Conservation (phyloP, 805 yeast species). For the Alloascoidea africana region DNA sequence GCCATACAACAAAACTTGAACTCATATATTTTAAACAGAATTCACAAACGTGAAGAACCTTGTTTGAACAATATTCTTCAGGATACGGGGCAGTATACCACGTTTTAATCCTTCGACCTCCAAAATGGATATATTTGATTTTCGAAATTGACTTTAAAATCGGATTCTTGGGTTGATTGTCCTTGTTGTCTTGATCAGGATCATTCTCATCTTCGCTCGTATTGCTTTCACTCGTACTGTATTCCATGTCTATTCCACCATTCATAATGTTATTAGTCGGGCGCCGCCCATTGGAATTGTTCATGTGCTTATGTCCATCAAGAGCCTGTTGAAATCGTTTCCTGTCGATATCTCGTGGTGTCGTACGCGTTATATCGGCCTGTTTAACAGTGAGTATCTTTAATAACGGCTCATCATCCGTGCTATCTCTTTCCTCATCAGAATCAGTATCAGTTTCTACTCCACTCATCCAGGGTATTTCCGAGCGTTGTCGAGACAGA, state of each 20-base stretch:
- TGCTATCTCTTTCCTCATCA: not conserved
- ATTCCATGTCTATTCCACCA: not conserved
- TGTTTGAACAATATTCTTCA: constrained; percentile 54
- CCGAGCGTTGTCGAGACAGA: not conserved
- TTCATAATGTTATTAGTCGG: not conserved
- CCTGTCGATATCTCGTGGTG: constrained; percentile 10
- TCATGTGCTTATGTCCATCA: constrained; percentile 5
- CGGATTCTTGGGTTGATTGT: constrained; percentile 6
- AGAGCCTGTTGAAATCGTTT: constrained; percentile 12
- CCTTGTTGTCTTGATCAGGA: constrained; percentile 2
- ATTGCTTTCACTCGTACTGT: constrained; percentile 1
- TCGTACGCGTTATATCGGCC: constrained; percentile 23
- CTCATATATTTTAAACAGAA: constrained; percentile 69
- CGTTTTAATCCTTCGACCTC: constrained; percentile 63
- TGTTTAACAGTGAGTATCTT: constrained; percentile 7
- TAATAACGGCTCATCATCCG: not conserved
- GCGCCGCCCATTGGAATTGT: not conserved
- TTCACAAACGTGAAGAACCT: constrained; percentile 64
- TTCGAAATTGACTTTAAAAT: constrained; percentile 20
- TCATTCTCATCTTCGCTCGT: constrained; percentile 2
- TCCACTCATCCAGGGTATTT: not conserved
- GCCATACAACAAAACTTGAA: constrained; percentile 44
- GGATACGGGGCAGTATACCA: constrained; percentile 95
- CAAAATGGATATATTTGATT: constrained; percentile 52
- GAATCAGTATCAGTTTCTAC: constrained; percentile 1